phyloP scores from a whole-genome alignment of 345 rosid species.

The Acer yangbiense region DNA sequence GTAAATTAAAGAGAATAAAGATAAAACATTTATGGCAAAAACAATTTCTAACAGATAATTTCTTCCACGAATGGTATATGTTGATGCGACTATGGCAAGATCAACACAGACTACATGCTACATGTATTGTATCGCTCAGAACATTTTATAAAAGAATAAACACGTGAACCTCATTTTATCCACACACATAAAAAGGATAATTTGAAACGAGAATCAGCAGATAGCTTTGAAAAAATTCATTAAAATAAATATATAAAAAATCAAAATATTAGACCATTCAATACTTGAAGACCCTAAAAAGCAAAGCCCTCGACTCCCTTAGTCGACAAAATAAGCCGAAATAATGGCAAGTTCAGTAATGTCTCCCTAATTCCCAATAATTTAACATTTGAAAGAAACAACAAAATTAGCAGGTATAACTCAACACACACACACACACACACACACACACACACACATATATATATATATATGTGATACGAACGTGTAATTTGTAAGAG shows the following conservation, averaged over 20 bases:
- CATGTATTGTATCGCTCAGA: not conserved
- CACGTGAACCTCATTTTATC: not conserved
- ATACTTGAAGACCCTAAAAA: not conserved
- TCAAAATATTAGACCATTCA: not conserved
- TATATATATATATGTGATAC: too few species aligned
- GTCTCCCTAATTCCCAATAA: too few species aligned
- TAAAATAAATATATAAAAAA: too few species aligned
- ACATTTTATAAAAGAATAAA: not conserved
- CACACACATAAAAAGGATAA: not conserved
- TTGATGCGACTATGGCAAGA: not conserved
- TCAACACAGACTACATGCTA: not conserved
- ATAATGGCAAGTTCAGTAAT: too few species aligned
- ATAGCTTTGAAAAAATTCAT: too few species aligned
- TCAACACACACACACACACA: too few species aligned
- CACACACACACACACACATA: too few species aligned
- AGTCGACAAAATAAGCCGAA: too few species aligned
- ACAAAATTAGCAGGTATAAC: not conserved
- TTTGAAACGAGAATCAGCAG: too few species aligned
- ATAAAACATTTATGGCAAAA: too few species aligned
- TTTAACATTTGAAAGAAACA: not conserved
- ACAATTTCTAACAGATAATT: not conserved
- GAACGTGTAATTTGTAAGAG: not conserved
- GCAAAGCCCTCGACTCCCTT: too few species aligned
- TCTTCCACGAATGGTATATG: not conserved
- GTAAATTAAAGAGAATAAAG: too few species aligned